Evolutionary conservation across 1,139 yeast species (phyloP).

Genomic region (Debaryomycetaceae sp.): DNA sequence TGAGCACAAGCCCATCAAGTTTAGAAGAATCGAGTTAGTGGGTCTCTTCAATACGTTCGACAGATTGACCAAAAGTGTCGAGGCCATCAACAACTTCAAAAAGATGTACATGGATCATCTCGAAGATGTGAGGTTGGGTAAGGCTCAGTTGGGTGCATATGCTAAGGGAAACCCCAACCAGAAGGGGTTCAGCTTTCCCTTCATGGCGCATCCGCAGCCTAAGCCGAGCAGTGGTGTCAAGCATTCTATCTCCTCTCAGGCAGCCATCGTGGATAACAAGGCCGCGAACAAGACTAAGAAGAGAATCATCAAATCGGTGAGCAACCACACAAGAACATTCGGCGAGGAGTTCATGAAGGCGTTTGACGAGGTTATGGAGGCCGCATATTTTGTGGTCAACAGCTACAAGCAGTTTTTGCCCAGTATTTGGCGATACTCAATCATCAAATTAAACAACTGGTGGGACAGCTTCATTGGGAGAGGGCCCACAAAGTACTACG

Average conservation of each 20-base stretch:
- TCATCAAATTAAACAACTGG: constrained; percentile 47
- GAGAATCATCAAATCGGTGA: constrained; percentile 7
- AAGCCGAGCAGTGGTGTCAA: constrained; percentile 9
- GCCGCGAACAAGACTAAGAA: constrained; percentile 3
- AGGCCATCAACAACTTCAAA: constrained; percentile 70
- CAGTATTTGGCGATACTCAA: constrained; percentile 45
- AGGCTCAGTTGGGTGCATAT: constrained; percentile 40
- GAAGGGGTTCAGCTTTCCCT: constrained; percentile 41
- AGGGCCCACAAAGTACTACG: constrained; percentile 9
- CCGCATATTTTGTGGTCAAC: constrained; percentile 57
- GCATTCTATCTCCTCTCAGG: not conserved
- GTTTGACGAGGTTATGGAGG: constrained; percentile 52
- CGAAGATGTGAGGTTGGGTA: constrained; percentile 37
- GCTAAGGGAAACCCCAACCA: constrained; percentile 24
- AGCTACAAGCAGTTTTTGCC: constrained; percentile 73
- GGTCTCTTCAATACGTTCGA: constrained; percentile 91
- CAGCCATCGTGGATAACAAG: constrained; percentile 1
- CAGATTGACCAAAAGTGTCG: constrained; percentile 79
- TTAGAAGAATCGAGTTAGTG: constrained; percentile 82
- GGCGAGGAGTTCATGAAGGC: constrained; percentile 51
- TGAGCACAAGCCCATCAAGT: constrained; percentile 40
- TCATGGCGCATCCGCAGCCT: constrained; percentile 12
- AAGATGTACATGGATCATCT: constrained; percentile 43
- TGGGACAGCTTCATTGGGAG: constrained; percentile 79
- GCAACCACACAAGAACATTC: constrained; percentile 19